Conservation (phyloP, 352 stramenopile genomes). For the Phytopythium litorale region DNA sequence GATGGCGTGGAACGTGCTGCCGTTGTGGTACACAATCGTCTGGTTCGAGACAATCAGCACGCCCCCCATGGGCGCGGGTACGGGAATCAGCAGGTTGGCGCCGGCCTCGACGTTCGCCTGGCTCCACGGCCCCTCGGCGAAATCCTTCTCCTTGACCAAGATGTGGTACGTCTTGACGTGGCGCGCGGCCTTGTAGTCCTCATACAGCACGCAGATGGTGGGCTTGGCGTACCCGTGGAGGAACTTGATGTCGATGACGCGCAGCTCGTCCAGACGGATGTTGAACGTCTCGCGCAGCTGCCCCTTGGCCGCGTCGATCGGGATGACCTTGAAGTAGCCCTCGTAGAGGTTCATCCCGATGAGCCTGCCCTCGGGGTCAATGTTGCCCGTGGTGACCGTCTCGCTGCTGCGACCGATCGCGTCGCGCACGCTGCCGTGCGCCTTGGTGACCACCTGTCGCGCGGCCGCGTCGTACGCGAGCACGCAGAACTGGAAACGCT, state of each 20-base stretch:
- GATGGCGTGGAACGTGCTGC: conserved; percentile 85
- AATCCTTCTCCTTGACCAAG: conserved; percentile 87
- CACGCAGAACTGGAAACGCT: conserved; percentile 90
- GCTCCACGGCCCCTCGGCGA: conserved; percentile 85
- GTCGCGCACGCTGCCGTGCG: conserved; percentile 83
- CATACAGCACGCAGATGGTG: conserved; percentile 90
- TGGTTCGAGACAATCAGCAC: conserved; percentile 91
- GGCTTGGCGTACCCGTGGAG: conserved; percentile 85
- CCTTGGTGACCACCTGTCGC: conserved; percentile 79
- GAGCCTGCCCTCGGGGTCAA: conserved; percentile 78
- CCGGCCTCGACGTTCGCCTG: conserved; percentile 88
- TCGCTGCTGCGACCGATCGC: conserved; percentile 86
- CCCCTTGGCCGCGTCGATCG: conserved; percentile 78
- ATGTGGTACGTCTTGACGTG: conserved; percentile 93
- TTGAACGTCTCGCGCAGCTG: conserved; percentile 89
- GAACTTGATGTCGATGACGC: conserved; percentile 94
- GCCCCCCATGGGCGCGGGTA: conserved; percentile 76
- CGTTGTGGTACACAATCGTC: conserved; percentile 91
- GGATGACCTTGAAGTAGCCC: conserved; percentile 89
- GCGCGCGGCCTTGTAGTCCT: conserved; percentile 86
- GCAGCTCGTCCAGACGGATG: conserved; percentile 90
- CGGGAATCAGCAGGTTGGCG: conserved; percentile 85
- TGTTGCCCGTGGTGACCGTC: conserved; percentile 86
- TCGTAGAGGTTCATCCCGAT: conserved; percentile 93
- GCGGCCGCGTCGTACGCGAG: conserved; percentile 71